Base-by-base conservation (phyloP, 768 basidiomycete species). In the Lentinula raphanica region DNA sequence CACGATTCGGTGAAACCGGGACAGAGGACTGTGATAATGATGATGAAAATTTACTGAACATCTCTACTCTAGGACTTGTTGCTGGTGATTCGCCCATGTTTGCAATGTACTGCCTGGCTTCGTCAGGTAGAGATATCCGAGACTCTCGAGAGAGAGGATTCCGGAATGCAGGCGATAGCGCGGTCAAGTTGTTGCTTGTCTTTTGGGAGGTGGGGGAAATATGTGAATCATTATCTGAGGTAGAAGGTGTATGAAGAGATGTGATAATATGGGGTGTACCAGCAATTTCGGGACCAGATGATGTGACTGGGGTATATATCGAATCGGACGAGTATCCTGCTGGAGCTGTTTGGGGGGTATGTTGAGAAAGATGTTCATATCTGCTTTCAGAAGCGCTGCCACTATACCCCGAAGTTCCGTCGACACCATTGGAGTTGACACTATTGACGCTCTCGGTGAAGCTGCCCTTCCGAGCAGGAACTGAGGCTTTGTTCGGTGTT, bases 51-150 rank as follows among this genome's bases (percentile, higher is more conserved):
- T 49, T 25, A 15, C 23, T 35, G 54, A 79, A 80, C 6, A 63
- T 63, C 54, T 78, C 75, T 9, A 71, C 68, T 44, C 70, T 69
- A 5, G 87, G 83, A 64, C 82, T 87, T 27, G 80, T 71, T 7
- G 73, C 66, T 2, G 88, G 85, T 4, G 84, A 86, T 57, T 90
- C 88, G 36, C 71, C 71, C 80, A 88, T 84, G 63, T 79, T 82
- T 36, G 82, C 77, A 57, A 90, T 86, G 65, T 89, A 91, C 49
- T 80, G 83, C 61, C 77, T 82, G 15, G 90, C 86, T 68, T 92
- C 91, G 56, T 91, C 88, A 1, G 90, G 87, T 36, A 91, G 76
- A 32, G 86, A 83, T 50, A 87, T 81, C 23, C 80, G 79, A 8
- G 88, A 90, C 51, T 86, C 86, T 56, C 86, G 80, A n/a, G 82